Evolutionary conservation across 306 rosid species (phyloP), one percentile per base, ranked within the genome.

Genomic region (Heteromeles arbutifolia): DNA sequence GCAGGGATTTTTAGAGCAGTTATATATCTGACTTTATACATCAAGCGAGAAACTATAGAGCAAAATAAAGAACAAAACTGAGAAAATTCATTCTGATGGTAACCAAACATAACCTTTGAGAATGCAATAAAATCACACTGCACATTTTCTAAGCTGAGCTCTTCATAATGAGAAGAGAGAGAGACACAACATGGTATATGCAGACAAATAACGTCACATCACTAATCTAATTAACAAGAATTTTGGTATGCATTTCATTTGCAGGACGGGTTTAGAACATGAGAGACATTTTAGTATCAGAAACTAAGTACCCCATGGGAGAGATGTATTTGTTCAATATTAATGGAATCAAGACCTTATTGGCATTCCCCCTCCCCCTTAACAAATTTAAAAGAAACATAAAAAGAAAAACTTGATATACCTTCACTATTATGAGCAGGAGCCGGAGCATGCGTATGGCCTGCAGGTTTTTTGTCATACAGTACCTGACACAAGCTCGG

Each of bases 401-500:
- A 66, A 13, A 62, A 57, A 10, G 31, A 24, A n/a, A 71, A 67
- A 26, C 52, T 64, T 56, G 29, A 12, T 66, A 64, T 48, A 88
- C 92, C 88, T 84, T 81, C 86, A 84, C 65, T 80, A 32, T 69
- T 84, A 73, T 59, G 81, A 73, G 39, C 69, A 78, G 70, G 82
- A 79, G 85, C 62, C 15, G 70, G 76, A 54, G 67, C 29, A 9
- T 50, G 70, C 48, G 48, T 73, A 39, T 81, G 88, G 39, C 76
- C 90, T n/a, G 84, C 65, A 52, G 97, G 78, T 72, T 75, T 87
- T 82, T 73, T 93, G 81, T 81, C 91, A 81, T 86, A 37, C 82
- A 90, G 75, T 54, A 92, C 84, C 99, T 95, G 89, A 82, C 79
- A 81, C 25, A 65, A 4, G 15, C 17, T 29, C 66, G 45, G 44